Evolutionary conservation across 1,139 yeast genomes (phyloP).

Genomic region (Yamadazyma jaroonii): DNA sequence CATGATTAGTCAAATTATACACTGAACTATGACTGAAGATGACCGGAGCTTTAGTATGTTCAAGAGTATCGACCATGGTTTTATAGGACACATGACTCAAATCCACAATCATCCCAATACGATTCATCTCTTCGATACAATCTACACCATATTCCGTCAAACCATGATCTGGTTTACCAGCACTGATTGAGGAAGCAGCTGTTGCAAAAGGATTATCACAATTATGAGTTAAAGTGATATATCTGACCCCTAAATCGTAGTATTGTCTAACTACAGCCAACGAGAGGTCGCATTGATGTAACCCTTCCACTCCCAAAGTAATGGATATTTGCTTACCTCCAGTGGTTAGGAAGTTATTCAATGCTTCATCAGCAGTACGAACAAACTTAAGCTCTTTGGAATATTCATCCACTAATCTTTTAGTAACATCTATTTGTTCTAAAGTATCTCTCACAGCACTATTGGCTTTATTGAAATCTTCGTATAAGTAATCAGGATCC

Average conservation of each 20-base stretch:
- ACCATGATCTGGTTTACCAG: constrained; percentile 45
- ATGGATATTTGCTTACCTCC: constrained; percentile 33
- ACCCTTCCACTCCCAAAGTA: constrained; percentile 52
- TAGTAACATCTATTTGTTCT: constrained; percentile 52
- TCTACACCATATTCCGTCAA: constrained; percentile 38
- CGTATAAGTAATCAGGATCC: constrained; percentile 32
- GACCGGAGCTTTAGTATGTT: constrained; percentile 45
- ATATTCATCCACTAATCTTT: constrained; percentile 39
- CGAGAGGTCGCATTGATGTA: constrained; percentile 50
- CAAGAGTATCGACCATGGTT: constrained; percentile 47
- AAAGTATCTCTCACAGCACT: constrained; percentile 48
- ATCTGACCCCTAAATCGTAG: constrained; percentile 47
- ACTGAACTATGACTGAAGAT: constrained; percentile 51
- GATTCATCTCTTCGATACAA: constrained; percentile 46
- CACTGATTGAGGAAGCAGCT: constrained; percentile 45
- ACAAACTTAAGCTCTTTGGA: constrained; percentile 34
- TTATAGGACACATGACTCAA: constrained; percentile 50
- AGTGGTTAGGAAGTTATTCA: constrained; percentile 24
- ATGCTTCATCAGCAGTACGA: constrained; percentile 34
- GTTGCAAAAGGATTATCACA: constrained; percentile 58
- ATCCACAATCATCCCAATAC: constrained; percentile 54
- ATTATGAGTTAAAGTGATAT: constrained; percentile 51
- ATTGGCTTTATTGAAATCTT: constrained; percentile 38
- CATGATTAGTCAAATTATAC: constrained; percentile 35
- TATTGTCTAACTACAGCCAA: constrained; percentile 48